These are phyloP conservation scores for Tricharina praecox DNA, from an alignment of 495 filamentous ascomycete genomes.

Conservation along the genomic window DNA sequence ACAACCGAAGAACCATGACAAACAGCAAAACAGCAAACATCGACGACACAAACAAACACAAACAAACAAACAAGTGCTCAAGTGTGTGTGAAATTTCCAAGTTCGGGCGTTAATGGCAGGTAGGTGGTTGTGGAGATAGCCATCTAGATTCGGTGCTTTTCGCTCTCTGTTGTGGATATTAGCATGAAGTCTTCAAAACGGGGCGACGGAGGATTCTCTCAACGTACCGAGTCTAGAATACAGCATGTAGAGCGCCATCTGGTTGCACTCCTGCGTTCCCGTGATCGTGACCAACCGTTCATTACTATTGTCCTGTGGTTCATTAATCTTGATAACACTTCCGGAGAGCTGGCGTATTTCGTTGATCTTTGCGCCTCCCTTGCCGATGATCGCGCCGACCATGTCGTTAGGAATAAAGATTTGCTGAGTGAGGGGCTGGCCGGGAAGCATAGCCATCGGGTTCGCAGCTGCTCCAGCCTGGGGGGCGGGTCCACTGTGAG, in stretches of 20 bases:
- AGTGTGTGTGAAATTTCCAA: too few species aligned
- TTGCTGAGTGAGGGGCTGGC: conserved; percentile 85
- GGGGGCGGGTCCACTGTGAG: conserved; percentile 34
- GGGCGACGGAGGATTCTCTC: too few species aligned
- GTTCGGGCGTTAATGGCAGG: too few species aligned
- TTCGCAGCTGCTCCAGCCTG: conserved; percentile 35
- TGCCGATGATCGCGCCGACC: conserved; percentile 98
- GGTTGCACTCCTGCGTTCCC: conserved; percentile 91
- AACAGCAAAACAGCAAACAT: too few species aligned
- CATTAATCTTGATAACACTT: conserved; percentile 99
- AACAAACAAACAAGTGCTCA: too few species aligned
- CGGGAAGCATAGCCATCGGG: conserved; percentile 62
- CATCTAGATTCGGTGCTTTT: conserved; percentile 56
- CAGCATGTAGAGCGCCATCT: conserved; percentile 98
- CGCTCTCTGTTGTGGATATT: conserved; percentile 42
- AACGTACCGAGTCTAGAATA: conserved; percentile 87
- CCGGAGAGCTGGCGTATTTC: conserved; percentile 93
- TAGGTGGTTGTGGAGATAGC: too few species aligned
- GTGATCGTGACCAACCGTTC: conserved; percentile 95
- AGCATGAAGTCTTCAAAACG: too few species aligned
- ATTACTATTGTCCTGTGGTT: conserved; percentile 97
- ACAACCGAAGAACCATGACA: too few species aligned
- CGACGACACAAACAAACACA: too few species aligned
- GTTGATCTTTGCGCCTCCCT: conserved; percentile 97
- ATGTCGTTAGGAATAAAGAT: conserved; percentile 99